phyloP scores from a whole-genome alignment of 2,329 filamentous ascomycete species.

The Pseudopithomyces maydicus region DNA sequence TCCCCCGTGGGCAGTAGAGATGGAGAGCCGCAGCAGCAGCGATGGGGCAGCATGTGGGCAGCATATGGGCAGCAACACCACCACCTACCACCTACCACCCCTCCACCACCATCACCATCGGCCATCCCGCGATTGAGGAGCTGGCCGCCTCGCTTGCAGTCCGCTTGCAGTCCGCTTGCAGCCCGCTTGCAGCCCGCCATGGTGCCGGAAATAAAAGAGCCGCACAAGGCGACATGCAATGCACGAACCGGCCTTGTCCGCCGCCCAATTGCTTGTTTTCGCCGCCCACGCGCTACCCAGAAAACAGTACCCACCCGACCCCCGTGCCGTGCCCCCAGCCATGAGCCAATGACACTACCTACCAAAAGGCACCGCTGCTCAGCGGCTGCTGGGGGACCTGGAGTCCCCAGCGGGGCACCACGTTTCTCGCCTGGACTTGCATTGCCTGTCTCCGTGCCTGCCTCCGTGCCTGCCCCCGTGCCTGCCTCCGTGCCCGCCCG shows the following conservation, averaged over 20 bases:
- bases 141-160: too few relatives aligned
- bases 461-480: background rate
- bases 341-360: background rate
- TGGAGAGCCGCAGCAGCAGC: too few relatives aligned
- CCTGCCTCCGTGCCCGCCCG: background rate
- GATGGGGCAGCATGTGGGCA: too few relatives aligned
- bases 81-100: too few relatives aligned
- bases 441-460: background rate
- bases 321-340: background rate
- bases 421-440: conserved; percentile 1
- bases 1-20: too few relatives aligned
- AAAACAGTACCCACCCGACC: background rate
- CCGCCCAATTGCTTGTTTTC: conserved; percentile 2
- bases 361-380: conserved; percentile 25
- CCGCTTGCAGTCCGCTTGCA: background rate
- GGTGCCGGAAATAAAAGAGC: background rate
- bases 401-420: conserved; percentile 4
- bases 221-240: background rate
- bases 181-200: background rate
- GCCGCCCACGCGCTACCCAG: background rate
- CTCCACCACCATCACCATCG: too few relatives aligned
- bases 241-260: background rate
- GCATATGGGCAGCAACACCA: too few relatives aligned
- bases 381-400: background rate
- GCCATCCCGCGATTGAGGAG: too few relatives aligned